Percentiles rank a stretch among this genome's conserved stretches.
Evolutionary conservation across 169 alveolate genomes (phyloP).

Genomic region (Cystoisospora suis): DNA sequence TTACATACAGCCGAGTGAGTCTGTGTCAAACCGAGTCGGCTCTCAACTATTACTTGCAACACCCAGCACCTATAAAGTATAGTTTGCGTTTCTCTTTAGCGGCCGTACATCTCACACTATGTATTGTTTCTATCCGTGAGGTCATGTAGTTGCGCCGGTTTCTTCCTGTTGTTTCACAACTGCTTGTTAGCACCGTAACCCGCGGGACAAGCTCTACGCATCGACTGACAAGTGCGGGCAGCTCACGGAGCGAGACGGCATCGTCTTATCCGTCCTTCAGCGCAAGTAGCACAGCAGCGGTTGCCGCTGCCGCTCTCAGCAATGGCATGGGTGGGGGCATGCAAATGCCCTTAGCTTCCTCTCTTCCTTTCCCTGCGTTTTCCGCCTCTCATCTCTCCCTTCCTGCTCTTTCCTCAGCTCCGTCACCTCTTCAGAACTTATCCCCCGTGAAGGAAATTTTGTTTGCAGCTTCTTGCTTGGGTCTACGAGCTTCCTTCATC

Average conservation of each 20-base stretch:
- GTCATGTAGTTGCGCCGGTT: too few relatives aligned
- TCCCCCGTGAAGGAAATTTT: slow-evolving; percentile 20
- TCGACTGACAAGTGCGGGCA: slow-evolving; percentile 13
- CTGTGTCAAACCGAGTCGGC: too few relatives aligned
- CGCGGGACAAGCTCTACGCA: too few relatives aligned
- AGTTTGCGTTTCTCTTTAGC: not conserved
- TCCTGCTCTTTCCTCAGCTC: not conserved
- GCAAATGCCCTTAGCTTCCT: too few relatives aligned
- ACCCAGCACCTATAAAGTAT: too few relatives aligned
- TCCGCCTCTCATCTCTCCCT: not conserved
- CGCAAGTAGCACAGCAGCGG: not conserved
- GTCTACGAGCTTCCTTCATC: not conserved
- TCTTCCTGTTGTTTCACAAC: too few relatives aligned
- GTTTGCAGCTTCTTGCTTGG: slow-evolving; percentile 6
- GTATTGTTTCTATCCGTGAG: not conserved
- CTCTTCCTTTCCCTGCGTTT: slow-evolving; percentile 1
- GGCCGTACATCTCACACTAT: not conserved
- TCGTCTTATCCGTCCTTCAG: not conserved
- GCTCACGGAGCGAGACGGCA: slow-evolving; percentile 2
- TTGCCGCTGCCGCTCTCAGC: not conserved
- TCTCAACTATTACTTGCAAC: too few relatives aligned
- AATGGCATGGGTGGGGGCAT: too few relatives aligned
- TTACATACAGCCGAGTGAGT: too few relatives aligned
- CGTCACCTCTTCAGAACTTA: not conserved
- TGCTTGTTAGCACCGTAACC: too few relatives aligned